Conservation (phyloP, 2,329 filamentous ascomycete species). For the Zopfia rhizophila region DNA sequence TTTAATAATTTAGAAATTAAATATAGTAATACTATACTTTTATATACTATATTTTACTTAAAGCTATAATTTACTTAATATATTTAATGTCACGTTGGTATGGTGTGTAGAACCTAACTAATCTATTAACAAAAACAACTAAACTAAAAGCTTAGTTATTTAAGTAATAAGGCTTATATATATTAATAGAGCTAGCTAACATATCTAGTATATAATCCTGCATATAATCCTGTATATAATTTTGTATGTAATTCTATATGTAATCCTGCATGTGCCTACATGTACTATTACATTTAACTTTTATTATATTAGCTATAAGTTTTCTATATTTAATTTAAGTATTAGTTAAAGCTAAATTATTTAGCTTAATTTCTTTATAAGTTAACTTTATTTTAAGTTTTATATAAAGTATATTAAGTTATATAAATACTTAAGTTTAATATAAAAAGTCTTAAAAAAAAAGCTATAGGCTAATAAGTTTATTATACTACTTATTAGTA, state of each 20-base stretch:
- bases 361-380: constrained; percentile 73
- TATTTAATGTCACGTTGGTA: too few species aligned
- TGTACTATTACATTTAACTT: too few species aligned
- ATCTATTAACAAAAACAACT: too few species aligned
- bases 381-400: constrained; percentile 70
- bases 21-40: constrained; percentile 58
- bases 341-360: constrained; percentile 46
- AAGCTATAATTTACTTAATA: constrained; percentile 55
- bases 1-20: constrained; percentile 46
- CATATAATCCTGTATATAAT: too few species aligned
- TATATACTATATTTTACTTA: constrained; percentile 61
- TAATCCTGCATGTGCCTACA: too few species aligned
- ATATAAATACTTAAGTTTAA: constrained; percentile 65
- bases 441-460: constrained; percentile 34
- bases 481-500: constrained; percentile 37
- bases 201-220: too few species aligned
- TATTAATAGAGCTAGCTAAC: too few species aligned
- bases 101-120: too few species aligned
- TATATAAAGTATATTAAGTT: constrained; percentile 65
- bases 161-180: too few species aligned
- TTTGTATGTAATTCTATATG: too few species aligned
- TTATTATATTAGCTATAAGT: constrained; percentile 48
- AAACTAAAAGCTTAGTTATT: too few species aligned
- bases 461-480: constrained; percentile 49
- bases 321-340: constrained; percentile 2